Conservation (phyloP, 169 alveolate species). For the Cryptosporidium sp. region DNA sequence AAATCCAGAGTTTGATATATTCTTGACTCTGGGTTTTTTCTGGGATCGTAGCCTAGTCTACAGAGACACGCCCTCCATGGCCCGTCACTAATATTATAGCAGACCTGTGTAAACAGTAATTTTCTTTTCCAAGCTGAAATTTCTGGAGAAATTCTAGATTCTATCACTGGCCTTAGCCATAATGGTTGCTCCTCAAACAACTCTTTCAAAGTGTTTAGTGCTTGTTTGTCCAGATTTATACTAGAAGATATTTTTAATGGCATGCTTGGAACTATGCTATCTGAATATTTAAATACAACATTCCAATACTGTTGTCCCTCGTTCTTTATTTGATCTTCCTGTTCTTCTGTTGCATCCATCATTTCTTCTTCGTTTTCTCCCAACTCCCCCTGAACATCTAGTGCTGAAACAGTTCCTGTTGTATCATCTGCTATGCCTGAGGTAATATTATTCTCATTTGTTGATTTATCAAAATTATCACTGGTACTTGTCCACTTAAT, state of each 20-base stretch:
- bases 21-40: constrained; percentile 79
- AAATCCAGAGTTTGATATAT: constrained; percentile 81
- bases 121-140: constrained; percentile 80
- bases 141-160: constrained; percentile 74
- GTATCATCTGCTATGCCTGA: background rate
- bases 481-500: constrained; percentile 25
- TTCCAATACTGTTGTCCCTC: constrained; percentile 56
- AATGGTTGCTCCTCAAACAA: constrained; percentile 78
- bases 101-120: constrained; percentile 79
- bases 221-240: constrained; percentile 42
- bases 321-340: background rate
- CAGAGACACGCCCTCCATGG: constrained; percentile 83
- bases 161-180: constrained; percentile 80
- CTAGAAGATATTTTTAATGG: constrained; percentile 55
- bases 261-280: constrained; percentile 19
- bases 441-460: background rate
- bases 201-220: constrained; percentile 42
- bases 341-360: constrained; percentile 25
- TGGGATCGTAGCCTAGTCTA: constrained; percentile 81
- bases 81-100: constrained; percentile 80
- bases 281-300: constrained; percentile 45
- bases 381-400: background rate
- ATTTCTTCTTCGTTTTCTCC: background rate
- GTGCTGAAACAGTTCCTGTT: background rate
- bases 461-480: background rate